phyloP scores from a whole-genome alignment of 768 basidiomycete genomes.

The Leccinum pellstonianum region DNA sequence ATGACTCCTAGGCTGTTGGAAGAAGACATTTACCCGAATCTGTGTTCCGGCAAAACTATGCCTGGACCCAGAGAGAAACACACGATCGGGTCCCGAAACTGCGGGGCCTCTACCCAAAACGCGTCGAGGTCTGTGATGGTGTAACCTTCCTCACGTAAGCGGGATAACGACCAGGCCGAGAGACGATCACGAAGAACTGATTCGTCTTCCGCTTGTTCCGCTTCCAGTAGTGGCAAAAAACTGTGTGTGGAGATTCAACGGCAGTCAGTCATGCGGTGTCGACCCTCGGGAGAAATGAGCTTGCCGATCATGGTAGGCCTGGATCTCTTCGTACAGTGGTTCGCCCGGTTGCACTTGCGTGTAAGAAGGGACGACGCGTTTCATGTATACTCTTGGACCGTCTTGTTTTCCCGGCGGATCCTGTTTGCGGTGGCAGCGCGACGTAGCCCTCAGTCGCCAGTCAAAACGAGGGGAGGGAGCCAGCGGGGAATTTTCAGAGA shows the following conservation, averaged over 20 bases:
- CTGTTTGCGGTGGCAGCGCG: slow-evolving; percentile 33
- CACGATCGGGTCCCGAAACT: slow-evolving; percentile 65
- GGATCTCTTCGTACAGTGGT: slow-evolving; percentile 48
- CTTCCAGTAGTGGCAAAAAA: slow-evolving; percentile 46
- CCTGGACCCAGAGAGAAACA: slow-evolving; percentile 67
- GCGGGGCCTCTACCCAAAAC: slow-evolving; percentile 65
- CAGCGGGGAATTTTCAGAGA: slow-evolving; percentile 31
- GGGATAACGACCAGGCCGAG: slow-evolving; percentile 60
- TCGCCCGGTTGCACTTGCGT: slow-evolving; percentile 36
- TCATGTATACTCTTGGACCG: slow-evolving; percentile 28
- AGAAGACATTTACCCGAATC: slow-evolving; percentile 58
- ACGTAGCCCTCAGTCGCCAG: slow-evolving; percentile 58
- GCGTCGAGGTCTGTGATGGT: slow-evolving; percentile 62
- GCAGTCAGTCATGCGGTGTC: not conserved
- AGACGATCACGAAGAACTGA: slow-evolving; percentile 61
- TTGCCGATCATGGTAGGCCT: slow-evolving; percentile 55
- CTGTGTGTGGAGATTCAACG: slow-evolving; percentile 28
- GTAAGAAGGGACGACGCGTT: slow-evolving; percentile 40
- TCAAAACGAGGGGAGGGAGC: slow-evolving; percentile 45
- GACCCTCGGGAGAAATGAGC: slow-evolving; percentile 9
- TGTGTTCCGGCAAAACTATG: slow-evolving; percentile 57
- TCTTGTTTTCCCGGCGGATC: slow-evolving; percentile 9
- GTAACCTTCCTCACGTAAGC: slow-evolving; percentile 69
- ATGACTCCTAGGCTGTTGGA: not conserved
- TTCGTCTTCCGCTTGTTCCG: slow-evolving; percentile 67